phyloP scores from a whole-genome alignment of 1,139 yeast genomes.

The Yarrowia galli region DNA sequence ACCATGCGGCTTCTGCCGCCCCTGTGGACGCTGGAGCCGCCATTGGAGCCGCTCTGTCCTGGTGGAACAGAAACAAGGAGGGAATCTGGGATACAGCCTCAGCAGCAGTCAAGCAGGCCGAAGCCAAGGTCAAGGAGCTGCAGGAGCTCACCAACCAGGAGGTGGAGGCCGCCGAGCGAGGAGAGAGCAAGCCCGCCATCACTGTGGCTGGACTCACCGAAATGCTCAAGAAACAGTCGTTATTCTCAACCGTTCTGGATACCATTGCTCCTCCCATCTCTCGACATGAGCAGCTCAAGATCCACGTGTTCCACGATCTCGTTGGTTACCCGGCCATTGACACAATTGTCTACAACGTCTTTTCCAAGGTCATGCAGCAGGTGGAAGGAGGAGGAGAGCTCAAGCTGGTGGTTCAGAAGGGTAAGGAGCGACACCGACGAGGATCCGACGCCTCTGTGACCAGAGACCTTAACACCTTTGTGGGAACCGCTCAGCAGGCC shows the following conservation, averaged over 20 bases:
- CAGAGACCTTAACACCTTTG: conserved; percentile 70
- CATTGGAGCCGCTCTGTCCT: conserved; percentile 66
- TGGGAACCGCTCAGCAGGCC: conserved; percentile 84
- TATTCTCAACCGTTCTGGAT: conserved; percentile 57
- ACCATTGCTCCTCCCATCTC: conserved; percentile 63
- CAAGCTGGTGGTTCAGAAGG: conserved; percentile 59
- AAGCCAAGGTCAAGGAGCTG: conserved; percentile 52
- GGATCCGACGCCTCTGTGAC: conserved; percentile 50
- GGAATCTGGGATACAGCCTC: conserved; percentile 59
- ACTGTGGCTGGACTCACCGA: conserved; percentile 33
- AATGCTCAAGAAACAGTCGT: conserved; percentile 48
- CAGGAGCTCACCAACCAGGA: conserved; percentile 43
- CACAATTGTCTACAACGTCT: conserved; percentile 68
- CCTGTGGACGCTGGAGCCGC: conserved; percentile 41
- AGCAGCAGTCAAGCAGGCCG: conserved; percentile 66
- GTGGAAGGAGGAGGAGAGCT: conserved; percentile 82
- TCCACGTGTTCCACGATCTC: conserved; percentile 85
- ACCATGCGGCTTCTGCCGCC: conserved; percentile 37
- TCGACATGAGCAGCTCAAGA: conserved; percentile 76
- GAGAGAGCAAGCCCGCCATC: conserved; percentile 46
- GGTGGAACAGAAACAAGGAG: conserved; percentile 61
- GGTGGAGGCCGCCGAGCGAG: conserved; percentile 28
- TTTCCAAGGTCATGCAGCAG: conserved; percentile 84
- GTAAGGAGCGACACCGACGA: conserved; percentile 52
- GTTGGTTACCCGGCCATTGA: conserved; percentile 74